Conservation (phyloP, 2,329 filamentous ascomycete species). For the Zymoseptoria passerinii region DNA sequence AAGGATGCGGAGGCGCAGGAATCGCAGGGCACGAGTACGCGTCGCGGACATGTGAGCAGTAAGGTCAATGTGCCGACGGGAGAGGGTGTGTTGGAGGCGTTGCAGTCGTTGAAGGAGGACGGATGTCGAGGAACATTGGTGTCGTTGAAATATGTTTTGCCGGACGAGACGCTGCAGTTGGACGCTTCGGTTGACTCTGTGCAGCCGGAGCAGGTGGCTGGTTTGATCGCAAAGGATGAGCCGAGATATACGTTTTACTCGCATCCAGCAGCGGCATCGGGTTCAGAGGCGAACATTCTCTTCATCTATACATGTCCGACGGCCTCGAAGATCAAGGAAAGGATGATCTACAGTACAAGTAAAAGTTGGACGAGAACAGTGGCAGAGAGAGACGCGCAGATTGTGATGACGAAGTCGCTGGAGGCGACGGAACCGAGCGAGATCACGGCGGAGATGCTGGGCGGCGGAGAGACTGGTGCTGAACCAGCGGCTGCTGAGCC, state of each 20-base stretch:
- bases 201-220: slow-evolving; percentile 50
- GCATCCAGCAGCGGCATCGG: slow-evolving; percentile 39
- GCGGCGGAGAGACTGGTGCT: slow-evolving; percentile 21
- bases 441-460: slow-evolving; percentile 58
- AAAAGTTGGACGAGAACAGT: slow-evolving; percentile 51
- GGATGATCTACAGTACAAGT: slow-evolving; percentile 69
- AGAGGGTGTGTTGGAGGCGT: slow-evolving; percentile 55
- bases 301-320: slow-evolving; percentile 79
- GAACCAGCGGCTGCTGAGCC: slow-evolving; percentile 52
- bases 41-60: slow-evolving; percentile 42
- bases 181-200: slow-evolving; percentile 46
- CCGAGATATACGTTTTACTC: slow-evolving; percentile 74
- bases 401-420: slow-evolving; percentile 61
- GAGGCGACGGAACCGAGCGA: slow-evolving; percentile 59
- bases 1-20: slow-evolving; percentile 69
- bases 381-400: slow-evolving; percentile 56
- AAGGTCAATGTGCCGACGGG: slow-evolving; percentile 47
- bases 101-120: slow-evolving; percentile 51
- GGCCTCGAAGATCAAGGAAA: slow-evolving; percentile 65
- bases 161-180: slow-evolving; percentile 61
- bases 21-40: slow-evolving; percentile 57
- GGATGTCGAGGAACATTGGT: slow-evolving; percentile 18
- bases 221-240: slow-evolving; percentile 56
- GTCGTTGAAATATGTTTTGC: slow-evolving; percentile 38
- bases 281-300: slow-evolving; percentile 49